Percentiles rank a stretch among this genome's conserved stretches.
These are phyloP conservation scores for Prunella vulgaris DNA, from an alignment of 257 asterid species.

Conservation along the genomic window DNA sequence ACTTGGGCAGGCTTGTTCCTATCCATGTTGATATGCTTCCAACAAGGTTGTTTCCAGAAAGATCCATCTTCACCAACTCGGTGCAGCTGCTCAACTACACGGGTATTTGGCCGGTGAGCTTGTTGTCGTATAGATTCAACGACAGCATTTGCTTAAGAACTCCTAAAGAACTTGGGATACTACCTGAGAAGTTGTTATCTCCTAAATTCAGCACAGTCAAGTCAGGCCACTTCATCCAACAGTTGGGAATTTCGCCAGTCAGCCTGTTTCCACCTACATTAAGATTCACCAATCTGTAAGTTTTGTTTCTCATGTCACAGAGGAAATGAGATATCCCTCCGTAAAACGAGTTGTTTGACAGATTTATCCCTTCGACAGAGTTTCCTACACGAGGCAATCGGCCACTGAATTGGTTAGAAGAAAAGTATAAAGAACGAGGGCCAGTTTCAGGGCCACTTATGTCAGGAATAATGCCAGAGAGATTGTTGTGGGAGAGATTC, in stretches of 20 bases:
- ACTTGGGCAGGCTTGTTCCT: too few relatives aligned
- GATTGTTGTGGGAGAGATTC: neutral
- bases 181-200: constrained; percentile 31
- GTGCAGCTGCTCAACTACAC: constrained; percentile 16
- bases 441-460: too few relatives aligned
- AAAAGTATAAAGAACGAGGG: neutral
- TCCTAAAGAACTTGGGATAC: constrained; percentile 33
- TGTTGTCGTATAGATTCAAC: constrained; percentile 24
- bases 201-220: too few relatives aligned
- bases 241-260: too few relatives aligned
- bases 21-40: neutral
- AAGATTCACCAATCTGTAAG: neutral
- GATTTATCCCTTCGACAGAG: neutral
- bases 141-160: neutral
- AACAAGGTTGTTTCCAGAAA: neutral
- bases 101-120: constrained; percentile 29
- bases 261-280: constrained; percentile 22
- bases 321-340: constrained; percentile 10
- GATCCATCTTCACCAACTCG: neutral
- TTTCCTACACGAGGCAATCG: constrained; percentile 18
- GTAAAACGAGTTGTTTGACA: constrained; percentile 26
- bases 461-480: neutral
- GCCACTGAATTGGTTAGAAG: neutral
- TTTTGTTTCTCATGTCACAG: too few relatives aligned
- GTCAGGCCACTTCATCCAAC: constrained; percentile 23